Percentiles rank a stretch among this genome's conserved stretches.
phyloP scores from a whole-genome alignment of 176 grass and related monocot genomes.

The Lolium rigidum region DNA sequence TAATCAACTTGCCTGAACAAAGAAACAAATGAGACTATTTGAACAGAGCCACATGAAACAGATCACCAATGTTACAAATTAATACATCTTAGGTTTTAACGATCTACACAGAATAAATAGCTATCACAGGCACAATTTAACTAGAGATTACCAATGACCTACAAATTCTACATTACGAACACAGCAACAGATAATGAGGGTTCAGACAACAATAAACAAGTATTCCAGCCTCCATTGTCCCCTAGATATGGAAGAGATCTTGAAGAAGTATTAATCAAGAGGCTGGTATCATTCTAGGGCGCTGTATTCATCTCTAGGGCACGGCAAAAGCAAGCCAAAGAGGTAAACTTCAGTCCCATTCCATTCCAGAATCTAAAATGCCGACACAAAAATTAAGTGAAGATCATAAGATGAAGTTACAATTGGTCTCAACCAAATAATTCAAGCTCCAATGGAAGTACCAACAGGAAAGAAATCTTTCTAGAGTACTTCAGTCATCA shows the following conservation, averaged over 20 bases:
- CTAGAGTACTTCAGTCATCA: not conserved
- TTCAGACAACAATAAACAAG: not conserved
- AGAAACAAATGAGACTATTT: not conserved
- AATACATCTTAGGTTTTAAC: too few species aligned
- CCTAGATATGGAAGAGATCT: conserved; percentile 28
- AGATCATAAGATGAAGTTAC: not conserved
- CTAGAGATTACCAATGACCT: too few species aligned
- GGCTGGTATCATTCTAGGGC: conserved; percentile 42
- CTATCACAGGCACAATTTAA: too few species aligned
- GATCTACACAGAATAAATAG: too few species aligned
- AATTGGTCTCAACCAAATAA: not conserved
- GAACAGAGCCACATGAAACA: not conserved
- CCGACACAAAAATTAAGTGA: not conserved
- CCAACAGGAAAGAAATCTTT: not conserved
- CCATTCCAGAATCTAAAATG: not conserved
- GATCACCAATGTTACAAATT: rapidly evolving
- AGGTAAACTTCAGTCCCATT: conserved; percentile 82
- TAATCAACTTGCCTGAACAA: conserved; percentile 72
- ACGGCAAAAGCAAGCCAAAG: conserved; percentile 56
- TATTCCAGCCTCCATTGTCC: conserved; percentile 4
- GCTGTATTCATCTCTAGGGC: conserved; percentile 85
- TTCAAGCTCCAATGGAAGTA: not conserved
- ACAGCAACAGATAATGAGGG: too few species aligned
- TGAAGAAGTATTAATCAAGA: conserved; percentile 29
- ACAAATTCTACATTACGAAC: too few species aligned